Evolutionary conservation across 2,329 filamentous ascomycete species (phyloP).

Genomic region (Beauveria pseudobassiana): DNA sequence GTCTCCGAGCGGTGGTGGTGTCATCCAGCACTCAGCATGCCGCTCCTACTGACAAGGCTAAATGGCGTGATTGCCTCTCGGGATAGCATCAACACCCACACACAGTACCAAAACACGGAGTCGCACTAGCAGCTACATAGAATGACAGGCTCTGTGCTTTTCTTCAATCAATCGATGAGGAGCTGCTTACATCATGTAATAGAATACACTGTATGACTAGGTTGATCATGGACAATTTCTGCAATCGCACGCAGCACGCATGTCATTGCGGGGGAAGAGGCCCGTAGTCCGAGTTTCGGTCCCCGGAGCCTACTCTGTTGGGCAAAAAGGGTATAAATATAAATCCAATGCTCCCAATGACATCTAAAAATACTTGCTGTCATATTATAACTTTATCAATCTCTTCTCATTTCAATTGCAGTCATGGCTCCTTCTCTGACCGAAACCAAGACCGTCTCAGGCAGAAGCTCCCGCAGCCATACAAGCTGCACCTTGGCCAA

Average conservation of each 20-base stretch:
- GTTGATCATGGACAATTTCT: constrained; percentile 4
- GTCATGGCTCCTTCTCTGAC: constrained; percentile 11
- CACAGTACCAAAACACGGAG: neutral
- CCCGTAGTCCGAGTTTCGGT: neutral
- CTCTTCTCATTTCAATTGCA: neutral
- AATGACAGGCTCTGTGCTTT: neutral
- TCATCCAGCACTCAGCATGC: neutral
- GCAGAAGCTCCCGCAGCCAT: neutral
- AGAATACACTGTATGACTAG: neutral
- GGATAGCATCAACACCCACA: constrained; percentile 10
- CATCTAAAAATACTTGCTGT: neutral
- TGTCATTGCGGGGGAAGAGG: constrained; percentile 9
- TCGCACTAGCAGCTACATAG: neutral
- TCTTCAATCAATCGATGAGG: neutral
- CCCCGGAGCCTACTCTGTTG: neutral
- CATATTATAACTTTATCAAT: neutral
- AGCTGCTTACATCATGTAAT: neutral
- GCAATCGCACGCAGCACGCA: constrained; percentile 2
- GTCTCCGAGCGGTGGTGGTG: neutral
- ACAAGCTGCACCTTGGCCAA: constrained; percentile 21
- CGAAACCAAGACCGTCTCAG: constrained; percentile 5
- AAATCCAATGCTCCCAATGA: neutral
- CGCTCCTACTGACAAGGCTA: neutral
- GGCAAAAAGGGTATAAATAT: neutral
- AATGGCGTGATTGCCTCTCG: constrained; percentile 9